phyloP scores from a whole-genome alignment of 768 basidiomycete genomes.

The Rhodosporidiobolus sp. region DNA sequence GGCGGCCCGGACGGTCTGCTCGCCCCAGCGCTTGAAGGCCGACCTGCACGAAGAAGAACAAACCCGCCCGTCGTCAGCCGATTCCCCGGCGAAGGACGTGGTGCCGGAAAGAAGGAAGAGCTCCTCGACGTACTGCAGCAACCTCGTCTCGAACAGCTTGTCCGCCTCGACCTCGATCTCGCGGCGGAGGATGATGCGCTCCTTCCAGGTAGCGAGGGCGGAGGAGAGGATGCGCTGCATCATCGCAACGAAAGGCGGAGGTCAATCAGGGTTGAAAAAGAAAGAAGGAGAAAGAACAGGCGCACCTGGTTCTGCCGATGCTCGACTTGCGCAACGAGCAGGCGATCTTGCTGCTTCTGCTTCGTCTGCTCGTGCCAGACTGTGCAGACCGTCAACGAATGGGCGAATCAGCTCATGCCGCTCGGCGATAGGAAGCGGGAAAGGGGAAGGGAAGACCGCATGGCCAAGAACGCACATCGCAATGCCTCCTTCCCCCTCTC shows the following conservation, averaged over 20 bases:
- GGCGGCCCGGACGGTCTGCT: neutral
- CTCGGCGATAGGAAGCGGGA: too few relatives aligned
- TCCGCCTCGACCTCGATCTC: slow-evolving; percentile 16
- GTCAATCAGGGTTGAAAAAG: neutral
- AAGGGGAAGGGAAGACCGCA: too few relatives aligned
- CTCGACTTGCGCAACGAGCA: neutral
- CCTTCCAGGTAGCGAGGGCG: slow-evolving; percentile 2
- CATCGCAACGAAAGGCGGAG: neutral
- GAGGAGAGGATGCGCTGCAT: slow-evolving; percentile 1
- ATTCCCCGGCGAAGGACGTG: neutral
- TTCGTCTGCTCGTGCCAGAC: slow-evolving; percentile 20
- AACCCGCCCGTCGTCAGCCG: too few relatives aligned
- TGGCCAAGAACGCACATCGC: slow-evolving; percentile 10
- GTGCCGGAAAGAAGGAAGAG: neutral
- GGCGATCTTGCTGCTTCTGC: slow-evolving; percentile 1
- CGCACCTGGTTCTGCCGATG: neutral
- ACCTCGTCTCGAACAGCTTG: neutral
- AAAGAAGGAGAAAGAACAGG: neutral
- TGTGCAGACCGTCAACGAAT: neutral
- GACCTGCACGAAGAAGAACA: neutral
- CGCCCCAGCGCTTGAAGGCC: slow-evolving; percentile 4
- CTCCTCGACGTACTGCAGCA: slow-evolving; percentile 9
- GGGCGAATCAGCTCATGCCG: neutral
- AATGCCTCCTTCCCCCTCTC: slow-evolving; percentile 12
- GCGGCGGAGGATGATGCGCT: slow-evolving; percentile 14